Base-by-base conservation (phyloP, 805 yeast genomes). In the Tetrapisispora fleetii region DNA sequence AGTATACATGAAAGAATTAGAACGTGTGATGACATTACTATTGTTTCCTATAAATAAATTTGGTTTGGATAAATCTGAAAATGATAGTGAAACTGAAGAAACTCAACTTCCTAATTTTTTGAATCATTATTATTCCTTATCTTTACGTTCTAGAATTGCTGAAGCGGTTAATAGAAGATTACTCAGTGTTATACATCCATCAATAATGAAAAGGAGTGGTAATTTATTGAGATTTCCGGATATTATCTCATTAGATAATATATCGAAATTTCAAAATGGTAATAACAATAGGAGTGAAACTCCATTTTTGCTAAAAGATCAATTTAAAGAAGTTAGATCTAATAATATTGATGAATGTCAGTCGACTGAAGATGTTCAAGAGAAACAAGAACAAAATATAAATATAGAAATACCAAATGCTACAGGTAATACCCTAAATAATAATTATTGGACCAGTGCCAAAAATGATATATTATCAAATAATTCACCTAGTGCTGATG, bases 11-110 rank as follows among this genome's bases (percentile, higher is more conserved):
- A 76, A 77, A 48, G 91, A 86, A 54, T 67, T 89, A 52, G 96
- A 90, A 60, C 70, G 81, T 40, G 81, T 95, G 2, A 85, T 89
- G 93, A 87, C 95, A 21, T 70, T 89, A 51, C 67, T 89, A 36
- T 78, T 79, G 37, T 75, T 74, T 52, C 74, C 78, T 1, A 60
- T 61, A 19, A 60, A 55, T 16, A 58, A 54, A 28, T 67, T 68
- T 50, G 51, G 49, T 40, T 27, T 4, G 11, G 28, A 41, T 4
- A 19, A 28, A 11, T 41, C 35, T 17, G 8, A n/a, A 41, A 28
- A n/a, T 11, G 37, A 41, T 9, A 17, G 24, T 9, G 37, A 41
- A 40, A 40, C n/a, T 11, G 41, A 43, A 5, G 38, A 21, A n/a
- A 69, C 67, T 28, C 75, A 68, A 43, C 59, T 82, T 33, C 89